Evolutionary conservation across 768 basidiomycete species (phyloP), one percentile per base, ranked within the genome.

Genomic region (Glaciozyma martinii): DNA sequence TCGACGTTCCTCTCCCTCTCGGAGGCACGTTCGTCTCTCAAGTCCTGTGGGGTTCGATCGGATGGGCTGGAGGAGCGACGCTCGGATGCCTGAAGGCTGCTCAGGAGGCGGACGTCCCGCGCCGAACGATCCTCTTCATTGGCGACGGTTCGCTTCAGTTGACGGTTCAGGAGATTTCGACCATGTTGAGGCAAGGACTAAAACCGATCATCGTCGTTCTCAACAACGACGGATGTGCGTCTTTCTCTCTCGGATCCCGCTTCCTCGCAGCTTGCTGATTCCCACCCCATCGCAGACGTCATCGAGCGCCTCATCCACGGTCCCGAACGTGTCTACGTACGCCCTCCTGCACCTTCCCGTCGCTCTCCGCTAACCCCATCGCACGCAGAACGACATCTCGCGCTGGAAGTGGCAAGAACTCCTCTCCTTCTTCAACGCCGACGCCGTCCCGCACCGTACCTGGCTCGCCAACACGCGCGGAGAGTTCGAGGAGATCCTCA

Each of bases 11-110:
- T 2, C 77, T 94, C 16, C 93, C 93, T 0, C 80, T 83, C n/a
- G 80, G 83, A 53, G 78, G 85, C 1, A 76, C 84, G 7, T 83
- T 86, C 63, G 66, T 90, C 46, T 83, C 81, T 66, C 90, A 92
- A 76, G 84, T 94, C 58, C 77, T 95, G 8, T 95, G 88, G 86
- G 92, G 93, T 57, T 86, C 86, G 64, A 95, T 97, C 70, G 93
- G 93, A 0, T 95, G 87, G 86, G 84, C 86, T 23, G 84, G 89
- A 0, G 90, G 91, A 40, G 86, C 86, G 9, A 87, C 89, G 5
- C 78, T 93, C 25, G 74, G 72, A 7, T 49, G 52, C 5, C 33
- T 66, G 13, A 43, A 68, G 40, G 93, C 88, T 3, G 90, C 86
- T 3, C 78, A 80, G 47, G 88, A 92, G 56, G 72, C 78, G 15